phyloP scores from a whole-genome alignment of 768 basidiomycete species.

The Panus rudis region DNA sequence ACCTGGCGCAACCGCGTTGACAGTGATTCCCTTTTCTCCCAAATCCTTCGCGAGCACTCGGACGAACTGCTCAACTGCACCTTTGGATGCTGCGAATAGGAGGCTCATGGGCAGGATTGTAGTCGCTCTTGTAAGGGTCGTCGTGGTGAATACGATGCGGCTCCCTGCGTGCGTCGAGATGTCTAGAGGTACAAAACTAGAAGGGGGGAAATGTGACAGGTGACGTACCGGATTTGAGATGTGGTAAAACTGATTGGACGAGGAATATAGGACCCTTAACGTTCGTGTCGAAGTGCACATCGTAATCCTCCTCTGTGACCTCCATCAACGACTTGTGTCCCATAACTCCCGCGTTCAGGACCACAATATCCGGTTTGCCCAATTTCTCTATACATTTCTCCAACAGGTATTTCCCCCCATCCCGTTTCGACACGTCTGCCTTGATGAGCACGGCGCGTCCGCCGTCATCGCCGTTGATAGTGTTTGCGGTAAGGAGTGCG shows the following conservation, averaged over 20 bases:
- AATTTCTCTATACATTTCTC: slow-evolving; percentile 41
- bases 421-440: slow-evolving; percentile 43
- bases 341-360: slow-evolving; percentile 56
- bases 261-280: slow-evolving; percentile 56
- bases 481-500: slow-evolving; percentile 40
- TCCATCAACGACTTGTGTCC: slow-evolving; percentile 41
- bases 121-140: slow-evolving; percentile 38
- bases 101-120: slow-evolving; percentile 41
- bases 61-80: slow-evolving; percentile 51
- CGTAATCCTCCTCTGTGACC: slow-evolving; percentile 45
- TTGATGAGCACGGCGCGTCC: slow-evolving; percentile 42
- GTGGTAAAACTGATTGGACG: slow-evolving; percentile 30
- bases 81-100: slow-evolving; percentile 49
- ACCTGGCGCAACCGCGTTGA: slow-evolving; percentile 51
- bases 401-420: slow-evolving; percentile 41
- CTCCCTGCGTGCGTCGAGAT: slow-evolving; percentile 28
- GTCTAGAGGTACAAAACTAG: not conserved
- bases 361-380: slow-evolving; percentile 50
- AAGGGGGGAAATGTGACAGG: not conserved
- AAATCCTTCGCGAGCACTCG: slow-evolving; percentile 55
- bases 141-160: slow-evolving; percentile 52
- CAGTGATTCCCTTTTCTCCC: slow-evolving; percentile 45
- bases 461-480: slow-evolving; percentile 35
- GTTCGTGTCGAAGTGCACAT: slow-evolving; percentile 45
- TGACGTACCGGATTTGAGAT: not conserved